Evolutionary conservation across 306 rosid species (phyloP).

Genomic region (Rosa lucieae): DNA sequence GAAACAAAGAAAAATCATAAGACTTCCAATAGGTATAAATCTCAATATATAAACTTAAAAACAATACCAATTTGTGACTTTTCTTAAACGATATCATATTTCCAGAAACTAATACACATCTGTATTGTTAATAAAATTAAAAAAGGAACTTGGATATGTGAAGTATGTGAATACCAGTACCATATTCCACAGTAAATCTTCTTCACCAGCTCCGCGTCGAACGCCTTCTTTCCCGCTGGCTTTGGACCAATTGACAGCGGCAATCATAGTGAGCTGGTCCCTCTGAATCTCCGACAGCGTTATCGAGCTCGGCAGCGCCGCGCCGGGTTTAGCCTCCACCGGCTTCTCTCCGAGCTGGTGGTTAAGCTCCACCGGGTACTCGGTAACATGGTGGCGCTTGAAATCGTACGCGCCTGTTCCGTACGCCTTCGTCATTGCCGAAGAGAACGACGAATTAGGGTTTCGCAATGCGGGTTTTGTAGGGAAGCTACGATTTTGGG

Average conservation of each 20-base stretch:
- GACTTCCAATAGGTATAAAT: not conserved
- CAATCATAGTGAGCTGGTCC: slow-evolving; percentile 85
- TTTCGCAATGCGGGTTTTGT: not conserved
- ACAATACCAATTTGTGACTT: not conserved
- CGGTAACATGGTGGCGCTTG: slow-evolving; percentile 93
- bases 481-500: no score
- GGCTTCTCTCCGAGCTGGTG: slow-evolving; percentile 42
- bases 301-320: slow-evolving; percentile 58
- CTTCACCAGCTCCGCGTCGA: slow-evolving; percentile 65
- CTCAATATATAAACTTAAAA: not conserved
- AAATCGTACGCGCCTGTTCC: slow-evolving; percentile 84
- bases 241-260: slow-evolving; percentile 71
- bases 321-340: slow-evolving; percentile 54
- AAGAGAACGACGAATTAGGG: not conserved
- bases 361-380: slow-evolving; percentile 59
- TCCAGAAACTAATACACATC: not conserved
- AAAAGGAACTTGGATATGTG: not conserved
- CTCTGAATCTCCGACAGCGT: slow-evolving; percentile 85
- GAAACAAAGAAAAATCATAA: not conserved
- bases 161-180: not conserved
- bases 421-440: slow-evolving; percentile 74
- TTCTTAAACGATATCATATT: not conserved
- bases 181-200: slow-evolving; percentile 43
- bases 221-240: slow-evolving; percentile 32
- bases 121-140: not conserved